Conservation (phyloP, 148 eudicot genomes). For the Selenicereus undatus region DNA sequence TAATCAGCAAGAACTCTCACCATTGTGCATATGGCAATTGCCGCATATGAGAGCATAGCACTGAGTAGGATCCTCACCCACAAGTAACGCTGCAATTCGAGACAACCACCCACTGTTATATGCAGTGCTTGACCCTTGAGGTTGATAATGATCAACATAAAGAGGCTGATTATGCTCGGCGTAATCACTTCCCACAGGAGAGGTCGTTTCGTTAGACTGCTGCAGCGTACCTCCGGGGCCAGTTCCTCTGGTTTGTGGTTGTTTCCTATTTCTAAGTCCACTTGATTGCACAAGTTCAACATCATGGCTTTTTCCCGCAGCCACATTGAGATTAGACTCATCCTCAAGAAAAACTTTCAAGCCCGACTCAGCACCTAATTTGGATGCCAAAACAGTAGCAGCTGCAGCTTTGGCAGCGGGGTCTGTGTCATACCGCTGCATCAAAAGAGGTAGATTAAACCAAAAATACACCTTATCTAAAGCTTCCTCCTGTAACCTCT, state of each 20-base stretch:
- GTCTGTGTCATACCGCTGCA: conserved; percentile 91
- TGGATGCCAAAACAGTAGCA: conserved; percentile 87
- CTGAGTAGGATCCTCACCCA: conserved; percentile 95
- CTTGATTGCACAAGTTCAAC: conserved; percentile 48
- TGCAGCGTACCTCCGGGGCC: conserved; percentile 40
- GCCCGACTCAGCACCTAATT: conserved; percentile 87
- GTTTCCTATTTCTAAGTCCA: conserved; percentile 80
- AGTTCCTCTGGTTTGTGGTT: conserved; percentile 37
- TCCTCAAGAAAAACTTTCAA: conserved; percentile 67
- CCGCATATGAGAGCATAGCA: conserved; percentile 94
- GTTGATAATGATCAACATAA: conserved; percentile 67
- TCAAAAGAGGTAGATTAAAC: conserved; percentile 13
- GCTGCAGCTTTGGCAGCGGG: conserved; percentile 99
- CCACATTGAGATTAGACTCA: conserved; percentile 35
- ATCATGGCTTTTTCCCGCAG: conserved; percentile 69
- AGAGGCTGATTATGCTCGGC: conserved; percentile 41
- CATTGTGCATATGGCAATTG: conserved; percentile 96
- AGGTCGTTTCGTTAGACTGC: conserved; percentile 33
- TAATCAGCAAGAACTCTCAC: conserved; percentile 38
- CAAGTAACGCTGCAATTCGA: conserved; percentile 81
- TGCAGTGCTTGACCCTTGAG: conserved; percentile 40
- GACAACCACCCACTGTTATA: conserved; percentile 81
- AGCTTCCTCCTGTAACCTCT: neutral
- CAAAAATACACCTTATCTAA: neutral
- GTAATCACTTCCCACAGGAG: conserved; percentile 35